These are phyloP conservation scores for Epichloe festucae DNA, from an alignment of 2,329 filamentous ascomycete genomes.

Conservation along the genomic window DNA sequence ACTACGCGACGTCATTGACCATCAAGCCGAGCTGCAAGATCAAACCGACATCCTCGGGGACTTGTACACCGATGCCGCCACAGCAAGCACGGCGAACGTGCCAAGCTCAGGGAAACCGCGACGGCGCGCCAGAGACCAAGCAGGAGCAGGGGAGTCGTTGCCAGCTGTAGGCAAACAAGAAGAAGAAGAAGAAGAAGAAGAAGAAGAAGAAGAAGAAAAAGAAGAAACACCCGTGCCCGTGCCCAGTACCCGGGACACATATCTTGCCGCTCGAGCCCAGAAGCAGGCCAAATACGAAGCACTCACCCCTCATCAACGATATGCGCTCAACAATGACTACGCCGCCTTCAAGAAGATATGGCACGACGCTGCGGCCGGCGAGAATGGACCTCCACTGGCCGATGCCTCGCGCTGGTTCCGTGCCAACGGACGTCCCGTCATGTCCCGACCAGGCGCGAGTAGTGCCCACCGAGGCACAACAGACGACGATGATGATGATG, in stretches of 20 bases:
- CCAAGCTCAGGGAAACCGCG: conserved; percentile 8
- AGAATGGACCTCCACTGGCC: conserved; percentile 36
- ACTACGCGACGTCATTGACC: conserved; percentile 36
- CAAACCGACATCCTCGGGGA: conserved; percentile 26
- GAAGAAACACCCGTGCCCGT: conserved; percentile 12
- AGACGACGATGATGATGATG: conserved; percentile 26
- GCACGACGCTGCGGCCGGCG: conserved; percentile 39
- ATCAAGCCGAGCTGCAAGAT: conserved; percentile 36
- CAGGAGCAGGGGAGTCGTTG: background rate
- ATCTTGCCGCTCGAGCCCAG: conserved; percentile 22
- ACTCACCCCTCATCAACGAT: conserved; percentile 32
- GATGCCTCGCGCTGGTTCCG: conserved; percentile 43
- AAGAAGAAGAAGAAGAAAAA: conserved; percentile 8
- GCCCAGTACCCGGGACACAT: conserved; percentile 18
- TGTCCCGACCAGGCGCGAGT: conserved; percentile 12
- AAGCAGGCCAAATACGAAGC: conserved; percentile 30
- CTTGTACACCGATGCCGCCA: conserved; percentile 18
- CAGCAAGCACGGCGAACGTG: background rate
- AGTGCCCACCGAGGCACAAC: background rate
- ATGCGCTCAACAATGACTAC: conserved; percentile 45
- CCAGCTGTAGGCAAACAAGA: conserved; percentile 4
- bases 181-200: conserved; percentile 10
- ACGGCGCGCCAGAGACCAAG: conserved; percentile 5
- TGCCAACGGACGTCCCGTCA: conserved; percentile 29
- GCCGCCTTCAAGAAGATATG: conserved; percentile 44